phyloP scores from a whole-genome alignment of 1,284 basidiomycete genomes.

The Agaricales sp. region DNA sequence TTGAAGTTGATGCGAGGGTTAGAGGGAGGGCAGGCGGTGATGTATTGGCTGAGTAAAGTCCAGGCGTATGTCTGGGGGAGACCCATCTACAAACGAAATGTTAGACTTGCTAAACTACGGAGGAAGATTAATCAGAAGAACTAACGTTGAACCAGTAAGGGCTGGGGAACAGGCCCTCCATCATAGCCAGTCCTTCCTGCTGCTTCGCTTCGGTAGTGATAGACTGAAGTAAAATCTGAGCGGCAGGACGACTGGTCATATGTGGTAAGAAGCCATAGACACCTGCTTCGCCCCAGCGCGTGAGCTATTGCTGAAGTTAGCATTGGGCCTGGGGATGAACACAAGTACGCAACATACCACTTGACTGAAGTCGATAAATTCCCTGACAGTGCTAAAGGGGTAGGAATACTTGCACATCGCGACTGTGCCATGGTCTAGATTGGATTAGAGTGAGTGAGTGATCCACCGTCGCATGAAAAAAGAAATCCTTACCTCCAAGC shows the following conservation, averaged over 20 bases:
- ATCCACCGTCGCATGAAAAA: no score
- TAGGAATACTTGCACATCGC: conserved; percentile 52
- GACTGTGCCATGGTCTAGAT: conserved; percentile 22
- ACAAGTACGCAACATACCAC: conserved; percentile 27
- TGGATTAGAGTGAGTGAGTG: no score
- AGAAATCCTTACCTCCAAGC: conserved; percentile 23
- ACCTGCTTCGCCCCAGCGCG: conserved; percentile 51
- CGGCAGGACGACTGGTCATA: conserved; percentile 47
- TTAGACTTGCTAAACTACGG: conserved; percentile 3
- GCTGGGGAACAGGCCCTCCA: conserved; percentile 53
- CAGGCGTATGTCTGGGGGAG: conserved; percentile 56
- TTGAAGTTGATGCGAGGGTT: conserved; percentile 47
- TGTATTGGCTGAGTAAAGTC: conserved; percentile 51
- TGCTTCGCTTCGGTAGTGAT: conserved; percentile 58
- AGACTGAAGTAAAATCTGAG: conserved; percentile 45
- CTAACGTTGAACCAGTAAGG: conserved; percentile 26
- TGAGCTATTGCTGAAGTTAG: conserved; percentile 19
- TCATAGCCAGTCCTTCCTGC: conserved; percentile 59
- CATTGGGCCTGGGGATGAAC: no score
- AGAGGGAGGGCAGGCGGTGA: conserved; percentile 44
- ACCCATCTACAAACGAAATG: conserved; percentile 24
- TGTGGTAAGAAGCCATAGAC: conserved; percentile 53
- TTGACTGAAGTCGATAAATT: conserved; percentile 56
- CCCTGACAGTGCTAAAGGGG: conserved; percentile 45
- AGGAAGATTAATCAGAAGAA: not conserved